A percentile compares a stretch with the other conserved stretches of the same genome.
Conservation (phyloP, 2,329 filamentous ascomycete genomes). For the Mollisiaceae sp. region DNA sequence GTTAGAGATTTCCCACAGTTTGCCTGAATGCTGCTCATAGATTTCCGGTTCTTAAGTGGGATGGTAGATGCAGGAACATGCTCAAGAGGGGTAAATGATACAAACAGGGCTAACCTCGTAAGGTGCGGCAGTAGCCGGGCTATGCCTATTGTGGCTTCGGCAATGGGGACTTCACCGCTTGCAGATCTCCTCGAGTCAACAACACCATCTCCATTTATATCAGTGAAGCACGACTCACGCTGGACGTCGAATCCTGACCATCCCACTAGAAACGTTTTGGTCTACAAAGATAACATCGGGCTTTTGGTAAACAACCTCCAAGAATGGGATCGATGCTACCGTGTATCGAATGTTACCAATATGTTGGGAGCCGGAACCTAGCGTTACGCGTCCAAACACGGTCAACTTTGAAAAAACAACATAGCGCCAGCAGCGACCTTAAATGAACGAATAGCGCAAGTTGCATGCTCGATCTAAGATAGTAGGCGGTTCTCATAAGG, state of each 20-base stretch:
- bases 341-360: conserved; percentile 23
- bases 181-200: neutral
- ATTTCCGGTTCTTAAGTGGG: neutral
- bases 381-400: conserved; percentile 13
- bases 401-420: conserved; percentile 11
- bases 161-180: neutral
- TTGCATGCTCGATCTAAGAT: conserved; percentile 9
- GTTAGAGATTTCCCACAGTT: neutral
- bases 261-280: neutral
- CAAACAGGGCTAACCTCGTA: neutral
- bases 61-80: conserved; percentile 11
- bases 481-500: neutral
- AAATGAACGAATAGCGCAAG: conserved; percentile 4
- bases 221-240: conserved; percentile 1
- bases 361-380: conserved; percentile 3
- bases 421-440: neutral
- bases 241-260: neutral
- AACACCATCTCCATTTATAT: neutral
- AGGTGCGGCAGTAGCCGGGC: neutral
- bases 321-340: conserved; percentile 20
- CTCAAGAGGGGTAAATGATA: neutral
- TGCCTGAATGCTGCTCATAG: neutral
- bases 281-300: neutral
- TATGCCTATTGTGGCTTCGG: conserved; percentile 2
- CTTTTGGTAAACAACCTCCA: neutral